Evolutionary conservation across 2,329 filamentous ascomycete genomes (phyloP).

Genomic region (Penicillium nordicum): DNA sequence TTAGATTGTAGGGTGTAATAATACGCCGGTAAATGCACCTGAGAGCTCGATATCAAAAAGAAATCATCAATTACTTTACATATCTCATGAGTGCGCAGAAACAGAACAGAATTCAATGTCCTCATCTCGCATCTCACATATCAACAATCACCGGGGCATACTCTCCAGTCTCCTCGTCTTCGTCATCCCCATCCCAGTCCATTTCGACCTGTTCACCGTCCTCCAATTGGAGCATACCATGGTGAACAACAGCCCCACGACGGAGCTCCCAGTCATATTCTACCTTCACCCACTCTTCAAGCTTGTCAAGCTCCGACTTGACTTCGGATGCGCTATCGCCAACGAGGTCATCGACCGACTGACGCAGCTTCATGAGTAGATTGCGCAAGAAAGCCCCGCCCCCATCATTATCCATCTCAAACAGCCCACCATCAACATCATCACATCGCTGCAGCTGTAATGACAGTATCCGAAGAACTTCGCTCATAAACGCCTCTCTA

Average conservation of each 20-base stretch:
- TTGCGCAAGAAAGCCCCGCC: constrained; percentile 52
- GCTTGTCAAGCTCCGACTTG: constrained; percentile 52
- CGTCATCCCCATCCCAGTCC: constrained; percentile 58
- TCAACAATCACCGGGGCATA: constrained; percentile 63
- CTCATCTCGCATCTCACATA: constrained; percentile 23
- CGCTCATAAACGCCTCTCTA: constrained; percentile 51
- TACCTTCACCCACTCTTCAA: constrained; percentile 53
- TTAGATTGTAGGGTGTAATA: neutral
- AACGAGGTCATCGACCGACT: constrained; percentile 48
- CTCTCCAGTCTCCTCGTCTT: constrained; percentile 62
- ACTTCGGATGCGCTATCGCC: constrained; percentile 39
- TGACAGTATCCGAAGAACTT: constrained; percentile 49
- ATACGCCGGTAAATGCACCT: neutral
- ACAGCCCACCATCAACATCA: constrained; percentile 59
- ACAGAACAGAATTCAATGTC: neutral
- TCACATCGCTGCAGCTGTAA: constrained; percentile 55
- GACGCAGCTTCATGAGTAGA: constrained; percentile 53
- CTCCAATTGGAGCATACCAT: constrained; percentile 59
- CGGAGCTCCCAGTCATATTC: constrained; percentile 58
- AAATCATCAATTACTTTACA: neutral
- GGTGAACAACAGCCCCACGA: constrained; percentile 51
- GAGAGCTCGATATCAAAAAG: neutral
- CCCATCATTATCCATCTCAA: constrained; percentile 54
- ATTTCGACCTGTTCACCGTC: constrained; percentile 62
- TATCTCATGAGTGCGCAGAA: neutral